phyloP scores from a whole-genome alignment of 345 rosid species.

The Jatropha curcas region DNA sequence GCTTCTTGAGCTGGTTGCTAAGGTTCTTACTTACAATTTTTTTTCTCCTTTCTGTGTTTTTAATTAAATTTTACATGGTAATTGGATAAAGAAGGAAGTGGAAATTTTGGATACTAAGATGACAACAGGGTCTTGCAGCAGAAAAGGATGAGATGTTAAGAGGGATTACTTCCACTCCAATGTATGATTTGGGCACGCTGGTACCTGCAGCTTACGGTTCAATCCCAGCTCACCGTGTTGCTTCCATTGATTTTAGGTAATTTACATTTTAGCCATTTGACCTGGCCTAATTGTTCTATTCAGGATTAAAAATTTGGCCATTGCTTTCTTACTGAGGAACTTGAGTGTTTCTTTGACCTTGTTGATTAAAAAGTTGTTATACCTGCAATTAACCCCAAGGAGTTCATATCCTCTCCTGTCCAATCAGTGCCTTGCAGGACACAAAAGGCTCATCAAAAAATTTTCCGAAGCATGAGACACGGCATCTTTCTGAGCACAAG shows the following conservation, averaged over 20 bases:
- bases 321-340: background rate
- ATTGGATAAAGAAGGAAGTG: background rate
- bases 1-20: constrained; percentile 78
- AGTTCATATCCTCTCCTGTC: constrained; percentile 9
- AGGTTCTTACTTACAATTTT: constrained; percentile 40
- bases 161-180: constrained; percentile 52
- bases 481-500: constrained; percentile 81
- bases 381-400: background rate
- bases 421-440: constrained; percentile 52
- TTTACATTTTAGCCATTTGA: constrained; percentile 4
- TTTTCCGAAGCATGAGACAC: constrained; percentile 60
- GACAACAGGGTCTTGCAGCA: constrained; percentile 81
- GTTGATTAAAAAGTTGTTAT: background rate
- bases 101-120: constrained; percentile 33
- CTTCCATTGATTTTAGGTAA: constrained; percentile 70
- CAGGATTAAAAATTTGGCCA: background rate
- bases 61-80: background rate
- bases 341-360: background rate
- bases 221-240: constrained; percentile 43
- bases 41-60: background rate
- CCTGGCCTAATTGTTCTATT: background rate
- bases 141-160: constrained; percentile 61
- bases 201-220: constrained; percentile 53
- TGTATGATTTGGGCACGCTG: constrained; percentile 35
- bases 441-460: constrained; percentile 61